Percentiles rank a stretch among this genome's conserved stretches.
Evolutionary conservation across 2,329 filamentous ascomycete genomes (phyloP).

Genomic region (Xylaria sp.): DNA sequence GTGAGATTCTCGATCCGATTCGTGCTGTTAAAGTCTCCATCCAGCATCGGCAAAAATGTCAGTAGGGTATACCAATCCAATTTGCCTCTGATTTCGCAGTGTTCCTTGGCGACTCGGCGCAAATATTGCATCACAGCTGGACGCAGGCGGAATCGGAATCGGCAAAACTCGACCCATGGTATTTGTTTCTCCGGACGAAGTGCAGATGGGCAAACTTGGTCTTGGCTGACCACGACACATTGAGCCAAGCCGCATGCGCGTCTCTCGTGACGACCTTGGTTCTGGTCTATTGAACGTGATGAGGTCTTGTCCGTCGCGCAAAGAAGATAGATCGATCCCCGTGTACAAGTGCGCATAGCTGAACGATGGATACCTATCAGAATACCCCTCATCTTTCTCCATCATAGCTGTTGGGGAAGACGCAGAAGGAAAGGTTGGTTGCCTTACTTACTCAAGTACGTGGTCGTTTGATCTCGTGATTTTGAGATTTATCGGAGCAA

Average conservation of each 20-base stretch:
- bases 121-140: conserved; percentile 9
- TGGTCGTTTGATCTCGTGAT: conserved; percentile 6
- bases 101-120: conserved; percentile 17
- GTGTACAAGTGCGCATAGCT: too few relatives aligned
- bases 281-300: neutral
- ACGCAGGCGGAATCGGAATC: neutral
- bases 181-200: neutral
- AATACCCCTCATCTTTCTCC: neutral
- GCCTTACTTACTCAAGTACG: neutral
- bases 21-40: neutral
- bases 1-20: neutral
- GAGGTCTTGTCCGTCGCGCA: neutral
- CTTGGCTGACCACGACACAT: neutral
- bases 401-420: neutral
- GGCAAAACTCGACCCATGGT: neutral
- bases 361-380: neutral
- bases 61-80: neutral
- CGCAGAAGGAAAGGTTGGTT: conserved; percentile 9
- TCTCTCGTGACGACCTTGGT: neutral
- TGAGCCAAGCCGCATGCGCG: neutral
- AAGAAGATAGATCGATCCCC: neutral
- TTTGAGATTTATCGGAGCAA: too few relatives aligned
- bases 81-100: neutral
- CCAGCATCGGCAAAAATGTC: neutral
- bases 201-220: neutral